These are phyloP conservation scores for Agaricales sp. DNA, from an alignment of 1,284 basidiomycete species.

Conservation along the genomic window DNA sequence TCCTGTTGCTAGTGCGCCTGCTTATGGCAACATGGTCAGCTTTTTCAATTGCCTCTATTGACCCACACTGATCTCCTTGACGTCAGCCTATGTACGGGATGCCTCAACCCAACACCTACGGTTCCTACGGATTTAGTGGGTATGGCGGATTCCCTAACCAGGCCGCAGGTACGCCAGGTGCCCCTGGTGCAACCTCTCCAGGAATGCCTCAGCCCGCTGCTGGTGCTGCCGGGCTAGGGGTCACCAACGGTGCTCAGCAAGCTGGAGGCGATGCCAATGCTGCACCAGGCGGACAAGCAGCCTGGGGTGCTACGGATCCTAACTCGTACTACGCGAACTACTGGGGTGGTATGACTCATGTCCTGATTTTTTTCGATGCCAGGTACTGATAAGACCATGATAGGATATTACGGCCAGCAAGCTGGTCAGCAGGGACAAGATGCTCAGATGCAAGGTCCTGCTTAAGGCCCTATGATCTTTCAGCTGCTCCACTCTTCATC, in stretches of 20 bases:
- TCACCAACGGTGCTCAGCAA: conserved; percentile 40
- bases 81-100: conserved; percentile 76
- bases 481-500: conserved; percentile 15
- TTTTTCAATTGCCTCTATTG: conserved; percentile 6
- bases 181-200: conserved; percentile 43
- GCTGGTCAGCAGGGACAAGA: conserved; percentile 50
- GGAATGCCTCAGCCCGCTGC: conserved; percentile 55
- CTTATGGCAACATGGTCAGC: conserved; percentile 67
- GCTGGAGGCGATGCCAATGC: conserved; percentile 46
- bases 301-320: conserved; percentile 61
- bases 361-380: conserved; percentile 1
- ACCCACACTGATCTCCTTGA: conserved; percentile 4
- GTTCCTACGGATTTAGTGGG: conserved; percentile 68
- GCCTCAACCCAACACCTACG: conserved; percentile 71
- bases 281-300: conserved; percentile 38
- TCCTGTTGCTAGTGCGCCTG: conserved; percentile 53
- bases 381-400: conserved; percentile 4
- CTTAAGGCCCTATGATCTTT: conserved; percentile 27
- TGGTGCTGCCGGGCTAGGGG: conserved; percentile 42
- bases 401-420: conserved; percentile 74
- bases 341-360: conserved; percentile 59
- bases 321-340: conserved; percentile 73
- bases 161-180: conserved; percentile 34
- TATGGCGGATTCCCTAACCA: conserved; percentile 66
- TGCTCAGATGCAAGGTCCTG: conserved; percentile 48